Base-by-base conservation (phyloP, 2,329 filamentous ascomycete genomes). In the Calonectria hongkongensis region DNA sequence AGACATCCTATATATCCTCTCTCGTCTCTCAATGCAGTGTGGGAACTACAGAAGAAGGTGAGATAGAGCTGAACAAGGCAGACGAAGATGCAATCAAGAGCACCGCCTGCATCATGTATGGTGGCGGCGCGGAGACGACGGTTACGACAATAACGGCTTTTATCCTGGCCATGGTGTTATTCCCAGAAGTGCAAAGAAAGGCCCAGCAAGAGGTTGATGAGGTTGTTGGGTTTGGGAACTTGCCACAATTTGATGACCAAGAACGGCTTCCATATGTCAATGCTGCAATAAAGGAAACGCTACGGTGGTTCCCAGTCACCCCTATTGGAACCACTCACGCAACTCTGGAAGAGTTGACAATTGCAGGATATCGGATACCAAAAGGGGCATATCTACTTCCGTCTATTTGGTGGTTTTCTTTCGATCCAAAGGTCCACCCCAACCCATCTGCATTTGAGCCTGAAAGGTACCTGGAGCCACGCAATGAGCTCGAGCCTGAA, bases 361-460 rank as follows among this genome's bases (percentile, higher is more conserved):
- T 77, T 10, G 58, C 70, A 4, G 79, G 79, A 0, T 83, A 81
- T 56, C 67, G 68, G 0, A 82, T 84, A 2, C 82, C 82, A 0
- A 79, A 81, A 21, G 81, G 76, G 0, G 70, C 81, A 5, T 72
- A 75, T 39, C 39, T 82, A 16, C 69, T 83, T 4, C 71, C 74
- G 0, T 68, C 68, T 0, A 73, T 75, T 15, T 82, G 79, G 78
- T 76, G 75, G 74, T 75, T 81, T 5, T 51, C 75, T 0, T 93
- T 94, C 80, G 93, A 95, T 76, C 90, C 92, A 1, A 89, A 93
- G 66, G 89, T 90, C 1, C 94, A 95, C 81, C 87, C 89, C 0
- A 72, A 83, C 10, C 83, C 84, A 21, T 0, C 68, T 71, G 2
- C 16, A 27, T 86, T 85, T 39, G 73, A 84, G 3, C 83, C 83